Percentiles rank a stretch among this genome's conserved stretches.
These are phyloP conservation scores for Solanum megistacrolobum DNA, from an alignment of 257 asterid genomes.

Conservation along the genomic window DNA sequence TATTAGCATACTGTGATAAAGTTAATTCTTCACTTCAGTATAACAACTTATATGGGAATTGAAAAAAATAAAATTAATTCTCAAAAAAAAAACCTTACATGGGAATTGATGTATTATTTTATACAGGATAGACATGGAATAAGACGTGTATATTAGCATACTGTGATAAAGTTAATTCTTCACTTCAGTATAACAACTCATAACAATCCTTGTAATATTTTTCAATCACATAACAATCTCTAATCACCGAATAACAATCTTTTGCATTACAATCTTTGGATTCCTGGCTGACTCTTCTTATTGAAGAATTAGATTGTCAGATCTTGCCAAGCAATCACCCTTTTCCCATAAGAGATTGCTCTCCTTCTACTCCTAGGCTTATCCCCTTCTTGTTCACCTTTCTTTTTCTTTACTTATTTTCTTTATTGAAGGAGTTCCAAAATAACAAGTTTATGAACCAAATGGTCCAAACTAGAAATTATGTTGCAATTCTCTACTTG, in stretches of 20 bases:
- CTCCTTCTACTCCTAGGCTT: background rate
- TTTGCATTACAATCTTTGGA: background rate
- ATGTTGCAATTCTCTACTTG: background rate
- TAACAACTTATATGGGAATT: background rate
- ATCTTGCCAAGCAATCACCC: background rate
- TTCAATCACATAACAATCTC: background rate
- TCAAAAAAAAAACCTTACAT: background rate
- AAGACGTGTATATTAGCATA: background rate
- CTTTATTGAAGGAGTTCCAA: background rate
- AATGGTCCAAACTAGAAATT: background rate
- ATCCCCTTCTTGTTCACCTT: background rate
- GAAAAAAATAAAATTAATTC: too few relatives aligned
- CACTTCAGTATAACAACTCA: background rate
- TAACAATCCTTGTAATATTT: background rate
- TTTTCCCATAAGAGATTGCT: background rate
- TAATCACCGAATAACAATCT: background rate
- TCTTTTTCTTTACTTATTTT: background rate
- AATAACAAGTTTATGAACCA: background rate
- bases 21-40: background rate
- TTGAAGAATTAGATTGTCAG: background rate
- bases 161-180: background rate
- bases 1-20: background rate
- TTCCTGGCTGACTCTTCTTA: background rate
- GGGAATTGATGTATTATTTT: background rate
- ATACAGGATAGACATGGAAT: background rate